Evolutionary conservation across 2,329 filamentous ascomycete genomes (phyloP).

Genomic region (Sporothrix dimorphospora): DNA sequence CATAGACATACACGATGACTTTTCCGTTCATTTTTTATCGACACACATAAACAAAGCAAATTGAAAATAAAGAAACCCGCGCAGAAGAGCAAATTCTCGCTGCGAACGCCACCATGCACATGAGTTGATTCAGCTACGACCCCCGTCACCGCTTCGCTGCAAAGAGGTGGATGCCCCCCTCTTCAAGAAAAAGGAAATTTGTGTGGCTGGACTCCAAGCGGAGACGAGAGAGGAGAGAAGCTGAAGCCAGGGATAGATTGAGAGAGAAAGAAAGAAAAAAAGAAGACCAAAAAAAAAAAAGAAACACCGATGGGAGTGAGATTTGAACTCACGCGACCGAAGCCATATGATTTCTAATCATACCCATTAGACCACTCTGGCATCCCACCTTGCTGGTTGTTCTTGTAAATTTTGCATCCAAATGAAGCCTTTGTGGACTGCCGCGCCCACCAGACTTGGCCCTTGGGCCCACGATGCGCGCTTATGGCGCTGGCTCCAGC

Average conservation of each 20-base stretch:
- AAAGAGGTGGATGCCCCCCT: background rate
- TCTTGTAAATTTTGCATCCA: background rate
- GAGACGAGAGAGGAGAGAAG: background rate
- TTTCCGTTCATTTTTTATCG: background rate
- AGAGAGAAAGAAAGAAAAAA: background rate
- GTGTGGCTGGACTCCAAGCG: background rate
- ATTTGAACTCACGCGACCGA: conserved; percentile 9
- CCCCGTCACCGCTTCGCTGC: background rate
- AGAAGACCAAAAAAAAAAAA: conserved; percentile 19
- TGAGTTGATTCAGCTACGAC: background rate
- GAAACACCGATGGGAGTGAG: conserved; percentile 18
- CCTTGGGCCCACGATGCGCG: conserved; percentile 1
- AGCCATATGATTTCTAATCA: conserved; percentile 11
- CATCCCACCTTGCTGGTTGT: conserved; percentile 25
- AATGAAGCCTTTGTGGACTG: conserved; percentile 20
- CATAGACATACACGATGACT: background rate
- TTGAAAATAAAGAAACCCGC: background rate
- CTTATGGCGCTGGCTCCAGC: background rate
- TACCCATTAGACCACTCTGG: conserved; percentile 30
- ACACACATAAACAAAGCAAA: background rate
- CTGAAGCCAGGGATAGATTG: background rate
- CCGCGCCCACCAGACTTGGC: background rate
- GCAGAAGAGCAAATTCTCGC: background rate
- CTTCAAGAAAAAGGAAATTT: background rate
- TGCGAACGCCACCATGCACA: background rate